Percentiles rank a stretch among this genome's conserved stretches.
Conservation (phyloP, 768 basidiomycete genomes). For the Aureoboletus auriporus region DNA sequence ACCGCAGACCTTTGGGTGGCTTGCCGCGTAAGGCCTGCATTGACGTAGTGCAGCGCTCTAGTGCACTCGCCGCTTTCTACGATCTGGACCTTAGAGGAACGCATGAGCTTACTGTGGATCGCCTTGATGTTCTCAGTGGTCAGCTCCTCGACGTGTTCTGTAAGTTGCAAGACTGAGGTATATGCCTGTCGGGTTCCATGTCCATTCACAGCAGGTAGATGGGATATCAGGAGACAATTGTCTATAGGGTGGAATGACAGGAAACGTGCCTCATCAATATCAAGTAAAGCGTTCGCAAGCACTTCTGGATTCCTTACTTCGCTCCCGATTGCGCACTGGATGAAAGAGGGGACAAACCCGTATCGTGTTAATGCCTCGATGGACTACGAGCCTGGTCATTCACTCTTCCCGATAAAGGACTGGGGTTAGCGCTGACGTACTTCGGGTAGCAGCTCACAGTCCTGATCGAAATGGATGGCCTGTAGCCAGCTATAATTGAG, state of each 20-base stretch:
- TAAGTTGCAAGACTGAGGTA: slow-evolving; percentile 15
- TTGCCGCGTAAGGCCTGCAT: slow-evolving; percentile 27
- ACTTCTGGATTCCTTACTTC: slow-evolving; percentile 21
- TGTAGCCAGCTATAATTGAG: slow-evolving; percentile 30
- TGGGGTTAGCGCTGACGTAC: slow-evolving; percentile 6
- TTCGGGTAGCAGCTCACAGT: slow-evolving; percentile 17
- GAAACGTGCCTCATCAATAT: slow-evolving; percentile 24
- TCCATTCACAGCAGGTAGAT: background rate
- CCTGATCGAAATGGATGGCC: slow-evolving; percentile 26
- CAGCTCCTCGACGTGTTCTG: slow-evolving; percentile 23
- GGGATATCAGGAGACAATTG: background rate
- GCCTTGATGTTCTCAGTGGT: slow-evolving; percentile 27
- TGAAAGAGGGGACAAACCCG: slow-evolving; percentile 23
- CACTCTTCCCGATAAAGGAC: background rate
- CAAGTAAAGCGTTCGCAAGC: slow-evolving; percentile 16
- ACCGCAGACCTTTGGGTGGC: slow-evolving; percentile 27
- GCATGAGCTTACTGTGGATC: slow-evolving; percentile 29
- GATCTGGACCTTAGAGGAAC: slow-evolving; percentile 28
- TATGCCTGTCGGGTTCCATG: slow-evolving; percentile 20
- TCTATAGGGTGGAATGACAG: background rate
- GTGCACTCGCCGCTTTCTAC: slow-evolving; percentile 6
- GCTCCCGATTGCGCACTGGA: slow-evolving; percentile 22
- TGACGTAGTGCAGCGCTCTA: slow-evolving; percentile 23
- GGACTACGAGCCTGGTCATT: slow-evolving; percentile 16
- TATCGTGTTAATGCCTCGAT: slow-evolving; percentile 21